Conservation (phyloP, 2,329 filamentous ascomycete species). For the Fusarium torulosum region DNA sequence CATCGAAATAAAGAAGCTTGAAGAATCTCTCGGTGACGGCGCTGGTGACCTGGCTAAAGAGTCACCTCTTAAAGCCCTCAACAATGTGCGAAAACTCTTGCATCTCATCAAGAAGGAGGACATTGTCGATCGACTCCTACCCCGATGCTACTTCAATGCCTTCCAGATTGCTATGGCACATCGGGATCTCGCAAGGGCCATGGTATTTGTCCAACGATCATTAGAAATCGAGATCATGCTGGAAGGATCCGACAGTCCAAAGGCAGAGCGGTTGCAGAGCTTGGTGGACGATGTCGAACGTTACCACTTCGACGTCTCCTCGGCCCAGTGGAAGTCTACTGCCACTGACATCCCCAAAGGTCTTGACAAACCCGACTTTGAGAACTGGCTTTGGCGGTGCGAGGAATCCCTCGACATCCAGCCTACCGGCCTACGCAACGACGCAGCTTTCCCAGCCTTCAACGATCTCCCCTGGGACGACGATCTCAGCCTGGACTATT, state of each 20-base stretch:
- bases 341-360: background rate
- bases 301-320: background rate
- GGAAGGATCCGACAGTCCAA: constrained; percentile 2
- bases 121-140: background rate
- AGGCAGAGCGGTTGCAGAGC: background rate
- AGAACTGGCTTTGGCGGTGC: constrained; percentile 19
- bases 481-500: background rate
- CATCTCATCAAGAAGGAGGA: background rate
- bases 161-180: background rate
- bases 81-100: background rate
- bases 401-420: background rate
- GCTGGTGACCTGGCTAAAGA: too few relatives aligned
- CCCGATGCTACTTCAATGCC: background rate
- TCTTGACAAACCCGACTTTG: background rate
- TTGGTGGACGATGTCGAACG: background rate
- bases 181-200: constrained; percentile 19
- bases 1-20: constrained; percentile 1
- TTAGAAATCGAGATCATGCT: background rate
- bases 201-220: constrained; percentile 10
- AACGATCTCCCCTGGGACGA: background rate
- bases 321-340: background rate
- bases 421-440: constrained; percentile 6
- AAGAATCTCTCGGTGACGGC: background rate
- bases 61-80: background rate
- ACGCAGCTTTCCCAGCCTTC: constrained; percentile 18